Evolutionary conservation across 2,329 filamentous ascomycete species (phyloP).

Genomic region (Ramularia collo-cygni): DNA sequence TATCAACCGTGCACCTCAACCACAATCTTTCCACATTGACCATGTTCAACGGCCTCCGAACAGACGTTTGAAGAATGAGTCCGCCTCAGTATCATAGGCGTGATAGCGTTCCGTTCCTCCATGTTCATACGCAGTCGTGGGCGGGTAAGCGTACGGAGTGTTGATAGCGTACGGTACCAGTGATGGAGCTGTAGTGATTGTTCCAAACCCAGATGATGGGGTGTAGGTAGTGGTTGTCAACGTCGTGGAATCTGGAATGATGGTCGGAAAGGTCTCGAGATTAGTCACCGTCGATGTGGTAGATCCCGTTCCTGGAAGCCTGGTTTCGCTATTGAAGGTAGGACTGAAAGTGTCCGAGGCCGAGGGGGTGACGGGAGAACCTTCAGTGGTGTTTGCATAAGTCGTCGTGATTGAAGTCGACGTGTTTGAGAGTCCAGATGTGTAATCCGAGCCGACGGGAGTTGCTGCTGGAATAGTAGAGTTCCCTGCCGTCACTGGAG

Average conservation of each 20-base stretch:
- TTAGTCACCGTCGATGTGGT: constrained; percentile 3
- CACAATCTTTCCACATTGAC: no score
- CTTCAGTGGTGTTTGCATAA: no score
- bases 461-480: no score
- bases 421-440: no score
- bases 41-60: no score
- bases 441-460: no score
- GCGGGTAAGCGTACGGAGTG: background rate
- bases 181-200: background rate
- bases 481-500: background rate
- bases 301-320: constrained; percentile 3
- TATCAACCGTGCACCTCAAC: no score
- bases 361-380: constrained; percentile 1
- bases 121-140: background rate
- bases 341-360: background rate
- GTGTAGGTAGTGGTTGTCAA: background rate
- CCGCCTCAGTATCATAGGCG: background rate
- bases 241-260: constrained; percentile 2
- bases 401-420: no score
- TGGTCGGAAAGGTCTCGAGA: constrained; percentile 3
- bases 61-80: no score
- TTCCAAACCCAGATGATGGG: background rate
- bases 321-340: background rate
- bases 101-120: background rate
- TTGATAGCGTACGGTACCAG: background rate